phyloP scores from a whole-genome alignment of 176 grass and related monocot species.

The Avena eriantha region DNA sequence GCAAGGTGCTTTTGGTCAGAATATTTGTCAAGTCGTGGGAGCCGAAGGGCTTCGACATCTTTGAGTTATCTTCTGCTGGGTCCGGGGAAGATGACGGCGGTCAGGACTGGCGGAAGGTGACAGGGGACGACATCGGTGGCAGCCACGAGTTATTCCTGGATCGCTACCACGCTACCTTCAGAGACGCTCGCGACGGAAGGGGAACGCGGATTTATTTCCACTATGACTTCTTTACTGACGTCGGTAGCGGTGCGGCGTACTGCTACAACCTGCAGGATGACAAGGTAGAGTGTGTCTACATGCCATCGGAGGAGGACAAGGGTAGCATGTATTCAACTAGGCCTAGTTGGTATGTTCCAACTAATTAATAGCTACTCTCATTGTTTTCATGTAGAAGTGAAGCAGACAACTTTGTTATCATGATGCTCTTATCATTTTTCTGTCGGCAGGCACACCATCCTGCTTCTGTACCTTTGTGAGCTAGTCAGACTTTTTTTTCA shows the following conservation, averaged over 20 bases:
- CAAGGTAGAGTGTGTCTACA: not conserved
- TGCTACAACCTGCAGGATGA: not conserved
- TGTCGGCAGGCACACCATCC: conserved; percentile 76
- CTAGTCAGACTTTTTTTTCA: conserved; percentile 60
- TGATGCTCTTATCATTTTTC: conserved; percentile 86
- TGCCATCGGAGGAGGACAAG: not conserved
- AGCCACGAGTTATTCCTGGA: not conserved
- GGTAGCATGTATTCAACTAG: not conserved
- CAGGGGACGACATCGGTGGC: not conserved
- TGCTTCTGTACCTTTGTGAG: conserved; percentile 80
- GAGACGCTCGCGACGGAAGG: not conserved
- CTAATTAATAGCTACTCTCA: not conserved
- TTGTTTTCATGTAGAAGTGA: conserved; percentile 36
- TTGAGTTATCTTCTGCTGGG: not conserved
- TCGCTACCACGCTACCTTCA: not conserved
- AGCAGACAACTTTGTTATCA: conserved; percentile 69
- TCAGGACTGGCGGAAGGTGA: not conserved
- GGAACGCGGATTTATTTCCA: not conserved
- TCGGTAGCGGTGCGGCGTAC: not conserved
- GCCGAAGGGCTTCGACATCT: not conserved
- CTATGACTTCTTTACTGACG: not conserved
- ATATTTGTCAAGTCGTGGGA: not conserved
- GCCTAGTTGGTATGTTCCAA: not conserved
- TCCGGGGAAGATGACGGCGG: not conserved
- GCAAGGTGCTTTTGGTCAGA: not conserved